Base-by-base conservation (phyloP, 75 land plant species). In the Sequoiadendron giganteum region DNA sequence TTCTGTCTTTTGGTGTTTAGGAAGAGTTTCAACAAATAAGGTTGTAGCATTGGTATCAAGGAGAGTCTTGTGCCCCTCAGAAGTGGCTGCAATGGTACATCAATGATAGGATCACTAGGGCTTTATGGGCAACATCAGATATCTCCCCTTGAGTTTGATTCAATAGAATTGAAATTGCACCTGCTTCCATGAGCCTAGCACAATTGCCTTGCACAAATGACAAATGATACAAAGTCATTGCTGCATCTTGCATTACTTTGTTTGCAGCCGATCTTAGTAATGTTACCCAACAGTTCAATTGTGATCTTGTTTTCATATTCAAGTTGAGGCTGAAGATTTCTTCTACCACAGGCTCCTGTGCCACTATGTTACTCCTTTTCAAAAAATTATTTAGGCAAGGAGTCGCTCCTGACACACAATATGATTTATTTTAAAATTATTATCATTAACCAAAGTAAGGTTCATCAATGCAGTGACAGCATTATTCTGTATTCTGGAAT, bases 41-140 rank as follows among this genome's bases (percentile, higher is more conserved):
- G 78, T 32, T 16, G 89, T 70, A 43, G 91, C 95, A 76, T 93
- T 89, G 34, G 87, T 89, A 70, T 95, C 95, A 85, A 93, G 85
- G 89, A 96, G 84, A 52, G 94, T 94, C 42, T 95, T 90, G 54
- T 91, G 88, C 30, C 98, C 99, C 14, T 97, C 96, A 19, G 87
- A 87, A 58, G 90, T 85, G 45, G 92, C 92, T 5, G 99, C 99
- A 83, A 95, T n/a, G 86, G 94, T 94, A 54, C 91, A 87, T 48
- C 52, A 10, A 11, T 52, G 15, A 52, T 25, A 96, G 89, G 13
- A 96, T 88, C 68, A 93, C 68, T 47, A 95, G 76, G 25, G 89
- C 92, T n/a, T 93, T 85, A 68, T 89, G 90, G 61, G 91, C 93
- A 84, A 92, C 54, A 16, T 87, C 91, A 10, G 75, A 43, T 32